Evolutionary conservation across 1,284 basidiomycete species (phyloP).

Genomic region (Apiotrichum veenhuisii): DNA sequence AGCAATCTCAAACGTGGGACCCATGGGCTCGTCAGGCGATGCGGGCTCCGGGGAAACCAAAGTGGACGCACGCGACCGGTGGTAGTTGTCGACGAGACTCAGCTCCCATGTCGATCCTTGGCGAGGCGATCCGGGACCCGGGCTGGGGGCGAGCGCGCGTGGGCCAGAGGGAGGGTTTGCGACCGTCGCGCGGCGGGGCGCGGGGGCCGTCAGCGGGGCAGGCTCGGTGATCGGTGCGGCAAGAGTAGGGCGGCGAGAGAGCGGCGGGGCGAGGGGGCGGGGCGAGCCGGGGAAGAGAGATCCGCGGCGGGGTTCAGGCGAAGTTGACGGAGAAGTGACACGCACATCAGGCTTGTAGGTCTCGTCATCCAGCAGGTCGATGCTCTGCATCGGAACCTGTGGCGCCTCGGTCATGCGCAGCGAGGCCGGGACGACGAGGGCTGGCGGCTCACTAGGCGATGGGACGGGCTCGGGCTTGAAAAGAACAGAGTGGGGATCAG

Average conservation of each 20-base stretch:
- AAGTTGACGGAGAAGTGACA: not conserved
- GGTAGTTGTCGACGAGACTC: not conserved
- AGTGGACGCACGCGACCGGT: not conserved
- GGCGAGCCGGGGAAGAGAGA: not conserved
- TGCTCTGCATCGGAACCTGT: not conserved
- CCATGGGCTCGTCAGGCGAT: not conserved
- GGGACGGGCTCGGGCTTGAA: not conserved
- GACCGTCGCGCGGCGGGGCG: not conserved
- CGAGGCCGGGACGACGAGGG: not conserved
- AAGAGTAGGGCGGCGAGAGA: not conserved
- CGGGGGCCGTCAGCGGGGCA: not conserved
- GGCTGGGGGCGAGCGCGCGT: not conserved
- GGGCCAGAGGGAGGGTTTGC: not conserved
- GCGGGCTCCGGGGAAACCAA: not conserved
- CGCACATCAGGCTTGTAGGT: not conserved
- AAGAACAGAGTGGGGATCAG: not conserved
- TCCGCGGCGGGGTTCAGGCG: not conserved
- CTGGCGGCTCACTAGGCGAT: not conserved
- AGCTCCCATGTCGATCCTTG: not conserved
- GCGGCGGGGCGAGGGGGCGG: not conserved
- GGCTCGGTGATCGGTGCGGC: not conserved
- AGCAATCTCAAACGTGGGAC: not conserved
- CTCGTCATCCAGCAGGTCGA: slow-evolving; percentile 2
- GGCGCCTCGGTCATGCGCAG: not conserved
- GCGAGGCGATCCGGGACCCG: not conserved